Percentiles rank a stretch among this genome's conserved stretches.
Conservation (phyloP, 2,329 filamentous ascomycete species). For the Talaromyces sp. region DNA sequence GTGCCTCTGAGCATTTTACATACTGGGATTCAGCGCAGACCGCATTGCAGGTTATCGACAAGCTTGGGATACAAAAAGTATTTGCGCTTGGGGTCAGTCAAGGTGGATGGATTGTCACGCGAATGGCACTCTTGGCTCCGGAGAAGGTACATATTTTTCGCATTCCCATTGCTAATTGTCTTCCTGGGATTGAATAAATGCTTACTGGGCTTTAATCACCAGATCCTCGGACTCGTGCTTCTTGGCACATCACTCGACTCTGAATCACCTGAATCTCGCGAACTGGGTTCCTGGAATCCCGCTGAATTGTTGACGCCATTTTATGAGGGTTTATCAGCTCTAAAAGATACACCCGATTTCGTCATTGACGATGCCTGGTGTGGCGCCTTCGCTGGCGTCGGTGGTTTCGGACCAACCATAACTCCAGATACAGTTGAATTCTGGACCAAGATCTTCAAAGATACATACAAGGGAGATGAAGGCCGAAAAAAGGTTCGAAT, state of each 20-base stretch:
- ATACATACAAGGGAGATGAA: constrained; percentile 46
- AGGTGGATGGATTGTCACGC: constrained; percentile 48
- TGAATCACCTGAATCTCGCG: constrained; percentile 40
- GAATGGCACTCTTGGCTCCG: constrained; percentile 49
- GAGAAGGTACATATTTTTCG: constrained; percentile 32
- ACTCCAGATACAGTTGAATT: constrained; percentile 33
- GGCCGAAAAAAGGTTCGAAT: constrained; percentile 43
- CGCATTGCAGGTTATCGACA: constrained; percentile 51
- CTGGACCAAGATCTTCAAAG: constrained; percentile 41
- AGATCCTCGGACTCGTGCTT: constrained; percentile 49
- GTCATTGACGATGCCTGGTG: constrained; percentile 36
- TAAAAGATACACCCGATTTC: constrained; percentile 37
- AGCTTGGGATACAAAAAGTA: constrained; percentile 37
- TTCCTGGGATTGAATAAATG: not conserved
- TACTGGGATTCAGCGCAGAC: constrained; percentile 53
- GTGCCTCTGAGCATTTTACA: constrained; percentile 43
- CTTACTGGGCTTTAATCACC: not conserved
- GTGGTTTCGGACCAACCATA: constrained; percentile 42
- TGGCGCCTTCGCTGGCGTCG: constrained; percentile 41
- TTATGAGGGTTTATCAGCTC: constrained; percentile 38
- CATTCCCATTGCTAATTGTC: not conserved
- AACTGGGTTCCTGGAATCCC: constrained; percentile 47
- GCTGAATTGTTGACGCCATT: constrained; percentile 27
- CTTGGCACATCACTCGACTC: constrained; percentile 49
- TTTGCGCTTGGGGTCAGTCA: constrained; percentile 44